Base-by-base conservation (phyloP, 2,329 filamentous ascomycete genomes). In the Cryphonectria radicalis region DNA sequence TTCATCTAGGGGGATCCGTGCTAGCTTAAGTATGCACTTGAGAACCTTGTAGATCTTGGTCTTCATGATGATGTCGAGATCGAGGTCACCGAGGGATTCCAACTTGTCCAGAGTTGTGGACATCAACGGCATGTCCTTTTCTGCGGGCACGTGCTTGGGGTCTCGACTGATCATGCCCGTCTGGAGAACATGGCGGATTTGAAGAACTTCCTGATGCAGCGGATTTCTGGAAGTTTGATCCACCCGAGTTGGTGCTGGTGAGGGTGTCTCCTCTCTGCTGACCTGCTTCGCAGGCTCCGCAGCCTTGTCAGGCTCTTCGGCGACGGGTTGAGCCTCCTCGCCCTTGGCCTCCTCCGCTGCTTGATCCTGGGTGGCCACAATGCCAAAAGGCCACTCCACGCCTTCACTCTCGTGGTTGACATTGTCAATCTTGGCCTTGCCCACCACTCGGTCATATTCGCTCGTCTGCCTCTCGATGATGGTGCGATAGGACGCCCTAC, bases 401-500 rank as follows among this genome's bases (percentile, higher is more conserved):
- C 55, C 55, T 59, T 28, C 55, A 19, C 11, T 35, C 7, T 62
- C 7, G 59, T 40, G 14, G 4, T 19, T 35, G 35, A 40, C 32
- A 7, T 62, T 32, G 25, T 28, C 66, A 10, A 28, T 14, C 53
- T 60, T 67, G 19, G 4, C 60, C 32, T 35, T 66, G 14, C 68
- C 70, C 50, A 67, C 55, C 4, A 72, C 70, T 1, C 70, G 66
- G 32, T 70, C 68, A 57, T 59, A 73, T n/a, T 73, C 70, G 17
- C 62, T 67, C 19, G 70, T 72, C 68, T 72, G 63, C 59, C 72
- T 46, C 50, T 72, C 72, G 3, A 77, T 73, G 59, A 77, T 77
- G 13, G 74, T 77, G 4, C 64, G 64, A 53, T 77, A 77, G 17
- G 70, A 63, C 1, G 76, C 76, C 32, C 75, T 63, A 8, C 72